Evolutionary conservation across 2,329 filamentous ascomycete genomes (phyloP), one percentile per base, ranked within the genome.

Genomic region (Neonectria punicea): DNA sequence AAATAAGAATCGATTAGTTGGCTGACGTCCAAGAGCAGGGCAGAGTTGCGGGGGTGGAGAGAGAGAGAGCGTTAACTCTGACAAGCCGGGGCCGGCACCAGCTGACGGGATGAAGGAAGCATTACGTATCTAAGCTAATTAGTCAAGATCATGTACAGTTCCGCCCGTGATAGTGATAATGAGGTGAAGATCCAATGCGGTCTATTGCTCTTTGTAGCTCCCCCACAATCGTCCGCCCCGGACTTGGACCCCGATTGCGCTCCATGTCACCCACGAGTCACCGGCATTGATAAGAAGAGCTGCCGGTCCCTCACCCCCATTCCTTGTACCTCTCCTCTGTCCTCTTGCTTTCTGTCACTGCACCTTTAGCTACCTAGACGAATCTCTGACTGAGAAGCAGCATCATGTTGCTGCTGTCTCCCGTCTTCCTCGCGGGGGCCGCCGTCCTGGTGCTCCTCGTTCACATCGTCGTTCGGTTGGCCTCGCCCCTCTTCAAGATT

Each of bases 401-500:
- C 44, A 39, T 16, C 36, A 77, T 79, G 73, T 47, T 76, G 13
- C 58, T 79, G 11, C 63, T 74, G 18, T 78, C 76, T 9, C 75
- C 78, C 34, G 43, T 68, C 16, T 70, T 74, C 63, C 53, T 77
- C 9, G 63, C 65, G 16, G 72, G 68, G 16, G 66, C 53, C 34
- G 69, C 65, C 14, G 63, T 69, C 20, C 44, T 76, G 8, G 57
- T 77, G 32, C 65, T 80, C 8, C 18, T 73, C 49, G 25, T 74
- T 25, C 70, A 74, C 43, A 25, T 81, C 28, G 30, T 74, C 36
- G 71, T 72, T 34, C 66, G 74, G 30, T 44, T 80, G 43, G 70
- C 65, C 39, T 80, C 80, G 14, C 80, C 80, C 6, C 70, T 80
- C 14, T 71, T 73, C 43, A 76, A 73, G 51, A 63, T 88, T 8